phyloP scores from a whole-genome alignment of 257 asterid species.

The Petrea volubilis region DNA sequence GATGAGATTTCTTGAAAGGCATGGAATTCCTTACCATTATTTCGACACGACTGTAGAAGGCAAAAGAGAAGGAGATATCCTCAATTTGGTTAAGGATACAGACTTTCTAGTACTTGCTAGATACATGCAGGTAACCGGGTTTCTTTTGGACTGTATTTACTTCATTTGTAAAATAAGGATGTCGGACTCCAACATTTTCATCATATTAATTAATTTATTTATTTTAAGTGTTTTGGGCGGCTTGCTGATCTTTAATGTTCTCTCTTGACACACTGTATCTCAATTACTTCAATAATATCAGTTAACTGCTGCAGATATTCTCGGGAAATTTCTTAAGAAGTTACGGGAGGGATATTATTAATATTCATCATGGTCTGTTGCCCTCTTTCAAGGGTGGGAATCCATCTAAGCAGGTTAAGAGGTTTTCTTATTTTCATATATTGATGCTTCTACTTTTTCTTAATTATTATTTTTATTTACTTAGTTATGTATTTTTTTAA shows the following conservation, averaged over 20 bases:
- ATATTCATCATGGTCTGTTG: conserved; percentile 92
- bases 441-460: neutral
- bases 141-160: neutral
- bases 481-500: too few species aligned
- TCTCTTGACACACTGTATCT: conserved; percentile 8
- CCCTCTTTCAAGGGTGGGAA: conserved; percentile 96
- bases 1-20: conserved; percentile 81
- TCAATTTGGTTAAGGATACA: conserved; percentile 76
- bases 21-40: conserved; percentile 82
- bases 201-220: too few species aligned
- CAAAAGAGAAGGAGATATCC: conserved; percentile 65
- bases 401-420: conserved; percentile 82
- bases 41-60: conserved; percentile 40
- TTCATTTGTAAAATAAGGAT: neutral
- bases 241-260: neutral
- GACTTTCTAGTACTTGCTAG: conserved; percentile 94
- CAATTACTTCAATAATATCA: conserved; percentile 28
- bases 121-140: conserved; percentile 85
- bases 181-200: neutral
- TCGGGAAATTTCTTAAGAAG: conserved; percentile 73
- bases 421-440: conserved; percentile 17
- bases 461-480: too few species aligned
- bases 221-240: neutral
- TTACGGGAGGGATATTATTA: conserved; percentile 76
- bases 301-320: conserved; percentile 60